Base-by-base conservation (phyloP, 768 basidiomycete genomes). In the Rhodotorula taiwanensis region DNA sequence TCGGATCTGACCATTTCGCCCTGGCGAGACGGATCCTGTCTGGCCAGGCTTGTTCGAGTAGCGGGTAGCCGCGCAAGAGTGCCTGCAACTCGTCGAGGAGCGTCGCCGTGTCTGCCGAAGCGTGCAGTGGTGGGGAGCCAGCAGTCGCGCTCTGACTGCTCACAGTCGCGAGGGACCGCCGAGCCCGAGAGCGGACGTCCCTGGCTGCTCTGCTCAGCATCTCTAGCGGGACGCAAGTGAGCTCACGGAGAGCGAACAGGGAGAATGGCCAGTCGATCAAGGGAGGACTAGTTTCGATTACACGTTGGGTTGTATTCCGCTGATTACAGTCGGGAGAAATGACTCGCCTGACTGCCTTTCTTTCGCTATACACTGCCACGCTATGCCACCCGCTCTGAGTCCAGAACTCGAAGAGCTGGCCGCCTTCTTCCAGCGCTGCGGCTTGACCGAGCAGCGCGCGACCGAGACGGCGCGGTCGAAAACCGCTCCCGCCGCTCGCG, bases 391-490 rank as follows among this genome's bases (percentile, higher is more conserved):
- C 4, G 39, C 31, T 28, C 57, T 42, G 41, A 52, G 30, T 28
- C 54, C 58, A 14, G 66, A 67, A 43, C 15, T 56, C 2, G 62
- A 69, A 6, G 25, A 34, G 8, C 52, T 64, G 30, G 62, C 56
- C 4, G 23, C 33, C 5, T 64, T 55, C 56, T 64, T 69, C 45
- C 39, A 61, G 56, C 30, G 39, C 21, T 64, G 62, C 41, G 62
- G 62, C 10, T 50, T 69, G n/a, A 49, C 62, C 7, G n/a, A 42
- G 14, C 52, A 57, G 36, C 59, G 59, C 31, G 55, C 61, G 1
- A 41, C 23, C 10, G 67, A 69, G 30, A 60, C 56, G 4, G 67
- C 54, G 0, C 39, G 58, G 3, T 56, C 61, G 16, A 70, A 70
- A 61, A 45, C 55, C 15, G 48, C 60, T 20, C 44, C 58, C 4